These are phyloP conservation scores for Panaeolus cyanescens DNA, from an alignment of 768 basidiomycete genomes.

Conservation along the genomic window DNA sequence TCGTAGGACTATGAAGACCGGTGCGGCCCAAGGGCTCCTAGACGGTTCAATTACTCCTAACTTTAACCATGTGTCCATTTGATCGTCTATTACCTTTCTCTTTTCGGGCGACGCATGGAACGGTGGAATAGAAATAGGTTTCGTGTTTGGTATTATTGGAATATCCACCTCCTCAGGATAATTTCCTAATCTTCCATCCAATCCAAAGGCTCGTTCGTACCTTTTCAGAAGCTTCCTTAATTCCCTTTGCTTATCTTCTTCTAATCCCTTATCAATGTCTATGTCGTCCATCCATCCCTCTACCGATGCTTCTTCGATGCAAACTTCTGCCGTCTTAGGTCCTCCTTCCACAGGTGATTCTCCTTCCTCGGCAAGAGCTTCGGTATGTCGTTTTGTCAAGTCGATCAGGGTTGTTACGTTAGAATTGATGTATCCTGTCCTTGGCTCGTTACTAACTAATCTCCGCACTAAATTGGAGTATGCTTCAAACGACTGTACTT, in stretches of 20 bases:
- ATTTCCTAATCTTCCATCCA: slow-evolving; percentile 33
- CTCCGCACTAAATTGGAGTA: too few species aligned
- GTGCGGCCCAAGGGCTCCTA: slow-evolving; percentile 38
- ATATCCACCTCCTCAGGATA: slow-evolving; percentile 24
- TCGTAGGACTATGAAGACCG: slow-evolving; percentile 33
- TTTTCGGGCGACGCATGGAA: slow-evolving; percentile 30
- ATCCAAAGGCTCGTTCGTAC: slow-evolving; percentile 24
- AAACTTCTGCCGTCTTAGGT: slow-evolving; percentile 27
- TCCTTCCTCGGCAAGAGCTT: too few species aligned
- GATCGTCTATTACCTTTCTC: slow-evolving; percentile 19
- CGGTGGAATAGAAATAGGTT: too few species aligned
- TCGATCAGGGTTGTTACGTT: too few species aligned
- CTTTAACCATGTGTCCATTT: slow-evolving; percentile 29
- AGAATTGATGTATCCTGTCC: too few species aligned
- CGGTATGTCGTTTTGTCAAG: too few species aligned
- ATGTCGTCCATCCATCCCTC: slow-evolving; percentile 2
- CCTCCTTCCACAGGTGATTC: slow-evolving; percentile 27
- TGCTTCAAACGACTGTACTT: too few species aligned
- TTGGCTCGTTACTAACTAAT: too few species aligned
- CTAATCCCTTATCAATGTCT: slow-evolving; percentile 9
- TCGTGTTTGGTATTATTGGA: slow-evolving; percentile 20
- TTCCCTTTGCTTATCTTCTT: background rate
- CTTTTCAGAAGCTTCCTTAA: slow-evolving; percentile 16
- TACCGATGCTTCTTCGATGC: slow-evolving; percentile 12
- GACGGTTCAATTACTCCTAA: too few species aligned